phyloP scores from a whole-genome alignment of 192 early-diverging fungal genomes.

The Linnemannia zychae region DNA sequence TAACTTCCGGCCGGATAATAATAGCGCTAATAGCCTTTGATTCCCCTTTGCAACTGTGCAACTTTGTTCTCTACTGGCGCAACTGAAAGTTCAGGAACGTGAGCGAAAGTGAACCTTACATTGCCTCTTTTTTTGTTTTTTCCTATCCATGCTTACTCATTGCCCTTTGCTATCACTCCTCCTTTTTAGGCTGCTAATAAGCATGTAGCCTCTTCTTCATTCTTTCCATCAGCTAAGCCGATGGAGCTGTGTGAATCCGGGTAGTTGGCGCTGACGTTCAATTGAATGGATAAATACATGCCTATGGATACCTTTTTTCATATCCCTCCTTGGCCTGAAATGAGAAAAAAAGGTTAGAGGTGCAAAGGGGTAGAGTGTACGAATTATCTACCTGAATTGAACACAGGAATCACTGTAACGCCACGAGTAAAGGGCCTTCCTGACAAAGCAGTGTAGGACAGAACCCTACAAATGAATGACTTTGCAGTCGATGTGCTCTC shows the following conservation, averaged over 20 bases:
- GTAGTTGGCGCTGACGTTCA: background rate
- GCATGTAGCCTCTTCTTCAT: background rate
- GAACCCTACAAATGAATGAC: background rate
- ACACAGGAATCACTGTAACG: background rate
- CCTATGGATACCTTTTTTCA: background rate
- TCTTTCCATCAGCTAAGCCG: background rate
- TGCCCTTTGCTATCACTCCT: background rate
- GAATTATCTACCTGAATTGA: background rate
- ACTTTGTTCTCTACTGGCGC: conserved; percentile 3
- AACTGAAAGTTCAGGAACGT: background rate
- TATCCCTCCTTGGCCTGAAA: background rate
- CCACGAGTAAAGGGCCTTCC: conserved; percentile 4
- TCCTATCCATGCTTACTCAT: background rate
- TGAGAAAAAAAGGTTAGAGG: background rate
- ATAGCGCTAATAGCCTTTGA: background rate
- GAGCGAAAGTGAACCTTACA: background rate
- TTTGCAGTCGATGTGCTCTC: background rate
- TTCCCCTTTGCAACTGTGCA: background rate
- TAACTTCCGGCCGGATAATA: background rate
- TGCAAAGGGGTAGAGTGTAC: background rate
- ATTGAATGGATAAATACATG: background rate
- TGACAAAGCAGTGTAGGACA: conserved; percentile 11
- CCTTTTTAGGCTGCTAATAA: background rate
- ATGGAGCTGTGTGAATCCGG: background rate
- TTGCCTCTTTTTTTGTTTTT: background rate